Evolutionary conservation across 495 filamentous ascomycete genomes (phyloP), one percentile per base, ranked within the genome.

Genomic region (Tuber umbilicatum): DNA sequence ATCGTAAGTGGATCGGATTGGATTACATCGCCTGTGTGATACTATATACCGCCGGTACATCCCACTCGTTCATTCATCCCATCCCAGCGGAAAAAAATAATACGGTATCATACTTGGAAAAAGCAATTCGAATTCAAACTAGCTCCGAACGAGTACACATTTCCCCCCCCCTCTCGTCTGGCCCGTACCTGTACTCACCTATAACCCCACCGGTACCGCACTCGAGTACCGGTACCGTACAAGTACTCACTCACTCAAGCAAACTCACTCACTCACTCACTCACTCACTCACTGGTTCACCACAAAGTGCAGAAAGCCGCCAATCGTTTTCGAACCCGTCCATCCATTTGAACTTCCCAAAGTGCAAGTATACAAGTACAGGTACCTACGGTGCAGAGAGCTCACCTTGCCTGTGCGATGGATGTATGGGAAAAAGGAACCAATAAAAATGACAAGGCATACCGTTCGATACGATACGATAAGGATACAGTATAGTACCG

Each of bases 241-340:
- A n/a, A 55, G 68, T 74, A 76, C 72, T 79, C 74, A 75, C 75
- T 78, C 40, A 39, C 69, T n/a, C 72, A 71, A 5, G n/a, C n/a
- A n/a, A n/a, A n/a, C n/a, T n/a, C 50, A 69, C 69, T 55, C 69
- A 55, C 21, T 16, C 7, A 31, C 50, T 60, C 50, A 10, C 14
- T 5, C 50, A 31, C 23, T 10, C 12, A 7, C 39, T 40, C 39
- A 40, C 38, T 39, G 38, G 38, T n/a, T n/a, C 38, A 64, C n/a
- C 12, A 17, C 5, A 64, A 64, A 64, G 31, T 64, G 55, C 27
- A 19, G 31, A 64, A 64, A 64, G 4, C 27, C 12, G 7, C 55
- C 27, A 64, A 64, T 64, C 27, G 6, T 6, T 1, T 35, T 31
- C 27, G 5, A 64, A 64, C 55, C 55, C 55, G 55, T 35, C 55